These are phyloP conservation scores for Cladosporium velox DNA, from an alignment of 2,329 filamentous ascomycete species.

Conservation along the genomic window DNA sequence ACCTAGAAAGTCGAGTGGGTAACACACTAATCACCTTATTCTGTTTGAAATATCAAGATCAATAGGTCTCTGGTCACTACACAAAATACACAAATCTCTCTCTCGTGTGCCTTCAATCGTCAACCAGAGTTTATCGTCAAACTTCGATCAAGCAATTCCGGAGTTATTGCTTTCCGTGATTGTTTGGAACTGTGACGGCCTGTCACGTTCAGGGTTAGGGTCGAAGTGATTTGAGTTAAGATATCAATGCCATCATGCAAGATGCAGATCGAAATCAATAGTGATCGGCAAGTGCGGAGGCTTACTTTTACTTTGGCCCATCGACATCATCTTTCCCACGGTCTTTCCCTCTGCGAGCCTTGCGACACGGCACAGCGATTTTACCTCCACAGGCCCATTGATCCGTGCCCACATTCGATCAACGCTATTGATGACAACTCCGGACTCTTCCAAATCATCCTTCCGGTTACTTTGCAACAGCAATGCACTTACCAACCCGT, in stretches of 20 bases:
- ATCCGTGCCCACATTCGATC: constrained; percentile 10
- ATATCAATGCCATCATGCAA: background rate
- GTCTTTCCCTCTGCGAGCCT: background rate
- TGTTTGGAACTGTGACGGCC: background rate
- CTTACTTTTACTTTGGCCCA: background rate
- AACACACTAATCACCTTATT: background rate
- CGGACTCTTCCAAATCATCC: constrained; percentile 13
- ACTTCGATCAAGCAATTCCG: background rate
- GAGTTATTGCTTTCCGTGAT: background rate
- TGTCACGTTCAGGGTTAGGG: background rate
- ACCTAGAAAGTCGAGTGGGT: background rate
- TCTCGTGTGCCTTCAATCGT: background rate
- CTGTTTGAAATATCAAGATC: background rate
- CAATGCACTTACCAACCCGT: constrained; percentile 12
- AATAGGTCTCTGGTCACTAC: background rate
- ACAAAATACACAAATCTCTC: background rate
- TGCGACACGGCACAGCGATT: background rate
- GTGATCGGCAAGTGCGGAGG: constrained; percentile 3
- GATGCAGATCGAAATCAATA: background rate
- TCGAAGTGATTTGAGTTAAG: background rate
- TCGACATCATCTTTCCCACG: constrained; percentile 1
- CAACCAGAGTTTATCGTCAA: background rate
- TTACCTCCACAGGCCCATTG: background rate
- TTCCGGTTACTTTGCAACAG: background rate
- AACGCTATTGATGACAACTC: background rate